Conservation (phyloP, 1,139 yeast species). For the Protomyces pachydermus region DNA sequence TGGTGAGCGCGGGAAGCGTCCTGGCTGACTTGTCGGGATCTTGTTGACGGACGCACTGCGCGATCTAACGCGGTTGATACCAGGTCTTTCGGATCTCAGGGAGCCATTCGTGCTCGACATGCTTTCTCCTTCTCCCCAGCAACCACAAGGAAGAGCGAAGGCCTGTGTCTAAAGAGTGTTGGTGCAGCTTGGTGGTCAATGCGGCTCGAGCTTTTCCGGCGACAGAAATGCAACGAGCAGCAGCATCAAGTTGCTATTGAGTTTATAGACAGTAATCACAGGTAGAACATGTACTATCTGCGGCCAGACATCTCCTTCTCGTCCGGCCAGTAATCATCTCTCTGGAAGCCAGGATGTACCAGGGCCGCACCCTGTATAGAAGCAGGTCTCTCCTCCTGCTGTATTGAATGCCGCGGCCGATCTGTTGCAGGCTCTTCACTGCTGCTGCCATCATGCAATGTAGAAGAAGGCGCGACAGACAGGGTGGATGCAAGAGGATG, state of each 20-base stretch:
- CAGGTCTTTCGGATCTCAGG: background rate
- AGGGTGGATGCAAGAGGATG: background rate
- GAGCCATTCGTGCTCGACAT: background rate
- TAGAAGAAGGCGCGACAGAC: background rate
- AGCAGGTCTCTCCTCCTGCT: background rate
- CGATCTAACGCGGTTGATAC: slow-evolving; percentile 8
- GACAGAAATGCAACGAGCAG: too few species aligned
- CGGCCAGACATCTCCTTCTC: background rate
- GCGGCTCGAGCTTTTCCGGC: too few species aligned
- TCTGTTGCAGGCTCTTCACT: background rate
- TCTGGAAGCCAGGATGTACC: slow-evolving; percentile 1
- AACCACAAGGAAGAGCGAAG: too few species aligned
- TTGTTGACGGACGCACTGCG: slow-evolving; percentile 22
- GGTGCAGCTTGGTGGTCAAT: too few species aligned
- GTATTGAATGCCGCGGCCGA: background rate
- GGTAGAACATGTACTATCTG: too few species aligned
- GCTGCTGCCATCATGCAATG: background rate
- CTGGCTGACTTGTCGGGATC: slow-evolving; percentile 22
- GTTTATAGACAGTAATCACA: too few species aligned
- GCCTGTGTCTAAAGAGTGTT: too few species aligned
- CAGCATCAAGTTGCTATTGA: too few species aligned
- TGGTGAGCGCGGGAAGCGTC: slow-evolving; percentile 12
- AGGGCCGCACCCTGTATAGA: background rate
- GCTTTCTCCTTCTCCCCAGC: background rate
- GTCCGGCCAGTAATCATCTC: slow-evolving; percentile 19